Conservation (phyloP, 768 basidiomycete species). For the Mycena crocata region DNA sequence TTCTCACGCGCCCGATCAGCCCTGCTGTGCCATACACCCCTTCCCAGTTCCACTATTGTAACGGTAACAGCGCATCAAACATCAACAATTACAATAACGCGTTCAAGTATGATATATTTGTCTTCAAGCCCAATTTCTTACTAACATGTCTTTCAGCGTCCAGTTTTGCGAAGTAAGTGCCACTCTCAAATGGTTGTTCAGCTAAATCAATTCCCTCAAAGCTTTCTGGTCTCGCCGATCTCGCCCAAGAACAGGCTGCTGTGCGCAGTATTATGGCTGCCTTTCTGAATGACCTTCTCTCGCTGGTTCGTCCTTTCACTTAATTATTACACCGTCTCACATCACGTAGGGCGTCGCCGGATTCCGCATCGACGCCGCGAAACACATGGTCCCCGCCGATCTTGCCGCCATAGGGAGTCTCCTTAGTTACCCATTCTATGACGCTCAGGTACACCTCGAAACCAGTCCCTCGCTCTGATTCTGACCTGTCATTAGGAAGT, state of each 20-base stretch:
- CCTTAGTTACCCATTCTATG: constrained; percentile 5
- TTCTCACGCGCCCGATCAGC: not conserved
- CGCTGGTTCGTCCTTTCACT: constrained; percentile 4
- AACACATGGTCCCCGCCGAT: constrained; percentile 20
- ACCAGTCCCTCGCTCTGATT: not conserved
- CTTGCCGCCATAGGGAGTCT: not conserved
- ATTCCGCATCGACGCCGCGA: constrained; percentile 27
- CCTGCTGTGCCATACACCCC: constrained; percentile 33
- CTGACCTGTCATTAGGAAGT: constrained; percentile 26
- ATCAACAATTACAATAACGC: constrained; percentile 26
- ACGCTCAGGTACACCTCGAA: constrained; percentile 3
- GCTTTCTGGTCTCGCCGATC: constrained; percentile 24
- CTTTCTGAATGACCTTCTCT: constrained; percentile 25
- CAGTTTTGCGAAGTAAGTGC: constrained; percentile 23
- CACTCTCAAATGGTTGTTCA: no score
- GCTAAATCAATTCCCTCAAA: not conserved
- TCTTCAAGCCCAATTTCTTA: no score
- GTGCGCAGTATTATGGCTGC: constrained; percentile 20
- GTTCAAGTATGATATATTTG: constrained; percentile 11
- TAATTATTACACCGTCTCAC: no score
- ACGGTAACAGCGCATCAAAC: constrained; percentile 20
- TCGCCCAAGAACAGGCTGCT: constrained; percentile 12
- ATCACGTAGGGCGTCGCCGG: constrained; percentile 24
- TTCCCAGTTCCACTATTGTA: constrained; percentile 30
- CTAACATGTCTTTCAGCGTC: constrained; percentile 11